Conservation (phyloP, 1,284 basidiomycete genomes). For the Leccinum ponderosum region DNA sequence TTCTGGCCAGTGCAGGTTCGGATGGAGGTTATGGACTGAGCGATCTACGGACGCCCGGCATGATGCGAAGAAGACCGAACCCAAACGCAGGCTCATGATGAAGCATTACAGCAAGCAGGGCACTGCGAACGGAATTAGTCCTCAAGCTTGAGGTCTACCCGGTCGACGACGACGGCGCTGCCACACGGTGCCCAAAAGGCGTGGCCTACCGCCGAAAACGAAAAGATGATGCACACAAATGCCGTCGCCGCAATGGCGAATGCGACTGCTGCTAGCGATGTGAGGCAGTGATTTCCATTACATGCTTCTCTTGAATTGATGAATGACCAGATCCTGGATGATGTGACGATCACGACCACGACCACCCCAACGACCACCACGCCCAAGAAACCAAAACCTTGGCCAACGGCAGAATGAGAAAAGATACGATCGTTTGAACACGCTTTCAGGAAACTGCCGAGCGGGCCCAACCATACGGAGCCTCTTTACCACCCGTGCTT, state of each 20-base stretch:
- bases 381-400: conserved; percentile 33
- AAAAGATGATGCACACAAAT: conserved; percentile 60
- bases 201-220: conserved; percentile 63
- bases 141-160: conserved; percentile 23
- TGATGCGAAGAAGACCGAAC: conserved; percentile 25
- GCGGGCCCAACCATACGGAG: conserved; percentile 44
- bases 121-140: conserved; percentile 22
- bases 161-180: conserved; percentile 7
- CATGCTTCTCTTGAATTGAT: conserved; percentile 4
- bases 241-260: conserved; percentile 47
- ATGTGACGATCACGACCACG: conserved; percentile 2
- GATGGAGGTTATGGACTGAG: conserved; percentile 3
- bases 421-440: conserved; percentile 68
- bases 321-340: conserved; percentile 4
- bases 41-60: conserved; percentile 4
- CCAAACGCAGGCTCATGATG: conserved; percentile 34
- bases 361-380: conserved; percentile 9
- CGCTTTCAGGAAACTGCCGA: conserved; percentile 59
- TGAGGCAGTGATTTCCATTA: conserved; percentile 8
- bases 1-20: not conserved
- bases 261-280: conserved; percentile 31
- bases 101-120: conserved; percentile 38
- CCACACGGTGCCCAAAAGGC: conserved; percentile 14
- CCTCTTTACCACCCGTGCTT: conserved; percentile 26
- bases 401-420: conserved; percentile 72